Percentiles rank a stretch among this genome's conserved stretches.
phyloP scores from a whole-genome alignment of 2,329 filamentous ascomycete species.

The Penicillium aurantiogriseum region DNA sequence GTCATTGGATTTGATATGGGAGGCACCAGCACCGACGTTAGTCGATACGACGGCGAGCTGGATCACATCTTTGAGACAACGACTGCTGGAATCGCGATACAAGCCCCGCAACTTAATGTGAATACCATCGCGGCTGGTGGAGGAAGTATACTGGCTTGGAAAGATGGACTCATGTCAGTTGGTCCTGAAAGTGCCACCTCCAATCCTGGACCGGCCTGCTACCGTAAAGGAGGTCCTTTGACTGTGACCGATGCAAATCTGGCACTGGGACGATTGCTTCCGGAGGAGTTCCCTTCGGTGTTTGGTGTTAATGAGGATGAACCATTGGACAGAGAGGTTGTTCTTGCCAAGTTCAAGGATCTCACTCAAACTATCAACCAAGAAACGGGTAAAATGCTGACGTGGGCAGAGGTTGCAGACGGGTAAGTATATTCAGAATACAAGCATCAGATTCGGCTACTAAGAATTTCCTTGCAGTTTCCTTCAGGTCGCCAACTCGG shows the following conservation, averaged over 20 bases:
- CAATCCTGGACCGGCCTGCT: conserved; percentile 58
- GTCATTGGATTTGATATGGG: conserved; percentile 97
- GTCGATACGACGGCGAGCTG: conserved; percentile 78
- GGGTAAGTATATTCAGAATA: background rate
- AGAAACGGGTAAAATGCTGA: conserved; percentile 53
- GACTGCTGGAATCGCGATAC: conserved; percentile 86
- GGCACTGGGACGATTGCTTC: conserved; percentile 76
- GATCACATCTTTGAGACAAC: conserved; percentile 93
- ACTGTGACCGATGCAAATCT: conserved; percentile 91
- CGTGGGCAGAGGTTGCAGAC: conserved; percentile 54
- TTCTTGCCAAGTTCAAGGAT: conserved; percentile 69
- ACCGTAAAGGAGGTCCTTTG: conserved; percentile 71
- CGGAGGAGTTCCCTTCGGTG: conserved; percentile 75
- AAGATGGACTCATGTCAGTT: conserved; percentile 81
- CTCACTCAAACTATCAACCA: conserved; percentile 73
- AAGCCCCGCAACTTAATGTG: conserved; percentile 85
- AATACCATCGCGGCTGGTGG: conserved; percentile 91
- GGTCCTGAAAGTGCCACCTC: conserved; percentile 84
- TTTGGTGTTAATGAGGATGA: conserved; percentile 45
- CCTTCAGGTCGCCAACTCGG: conserved; percentile 82
- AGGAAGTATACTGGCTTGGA: conserved; percentile 67
- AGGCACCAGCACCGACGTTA: conserved; percentile 84
- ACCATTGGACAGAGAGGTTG: conserved; percentile 72
- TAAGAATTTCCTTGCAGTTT: conserved; percentile 77
- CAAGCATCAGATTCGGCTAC: background rate